Evolutionary conservation across 257 asterid genomes (phyloP), one percentile per base, ranked within the genome.

Genomic region (Euphrasia confusa): DNA sequence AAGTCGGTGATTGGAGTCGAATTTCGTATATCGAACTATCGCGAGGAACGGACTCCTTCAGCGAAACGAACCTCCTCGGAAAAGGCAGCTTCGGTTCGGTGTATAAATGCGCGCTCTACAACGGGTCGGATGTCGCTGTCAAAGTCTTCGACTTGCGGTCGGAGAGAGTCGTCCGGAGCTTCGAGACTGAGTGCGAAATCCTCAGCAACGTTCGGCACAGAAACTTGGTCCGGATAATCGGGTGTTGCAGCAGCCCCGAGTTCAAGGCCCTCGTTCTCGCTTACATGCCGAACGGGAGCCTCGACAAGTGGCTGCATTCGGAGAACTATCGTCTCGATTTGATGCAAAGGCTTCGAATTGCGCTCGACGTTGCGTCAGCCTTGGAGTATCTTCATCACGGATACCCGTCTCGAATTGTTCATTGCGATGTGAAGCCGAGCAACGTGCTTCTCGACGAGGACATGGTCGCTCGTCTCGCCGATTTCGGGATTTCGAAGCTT

Each of bases 11-110:
- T 24, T 73, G 73, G 73, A 60, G 63, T 33, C 68, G 76, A 52
- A 58, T 68, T 54, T 70, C 81, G 5, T 64, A 73, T 18, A 18
- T 12, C 3, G 79, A 73, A 66, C 76, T 77, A 32, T 4, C 18
- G 7, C 12, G 55, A 4, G 55, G 26, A 14, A n/a, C 55, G 11
- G 2, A 15, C 15, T 27, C 24, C 27, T 74, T 74, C 9, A 52
- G 3, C 8, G 55, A 49, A 49, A 15, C 26, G 10, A 49, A 49
- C 74, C 15, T 56, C 5, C 75, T 74, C 48, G 79, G 79, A 21
- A 54, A 35, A 10, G 73, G 72, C 24, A 61, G 72, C 14, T 65
- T 64, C 50, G 76, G 75, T 55, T 70, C 75, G 7, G 33, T 54
- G 10, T 54, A 8, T n/a, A 54, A 54, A 54, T 35, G 24, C 2